These are phyloP conservation scores for Chrysosporium keratinophilum DNA, from an alignment of 2,329 filamentous ascomycete genomes.

Conservation along the genomic window DNA sequence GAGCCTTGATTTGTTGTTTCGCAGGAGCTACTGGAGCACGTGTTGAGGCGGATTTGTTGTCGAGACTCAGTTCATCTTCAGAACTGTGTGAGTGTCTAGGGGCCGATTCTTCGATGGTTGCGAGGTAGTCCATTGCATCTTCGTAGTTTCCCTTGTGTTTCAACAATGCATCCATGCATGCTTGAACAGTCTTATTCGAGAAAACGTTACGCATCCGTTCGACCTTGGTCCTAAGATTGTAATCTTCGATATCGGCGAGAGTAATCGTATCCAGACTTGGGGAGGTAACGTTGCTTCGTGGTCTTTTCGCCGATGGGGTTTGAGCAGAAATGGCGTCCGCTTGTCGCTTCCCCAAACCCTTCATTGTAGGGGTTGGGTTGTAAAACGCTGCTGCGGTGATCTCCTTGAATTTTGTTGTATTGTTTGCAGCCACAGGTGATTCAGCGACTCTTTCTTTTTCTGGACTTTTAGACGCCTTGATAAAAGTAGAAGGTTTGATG, in stretches of 20 bases:
- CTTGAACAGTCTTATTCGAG: slow-evolving; percentile 37
- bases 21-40: slow-evolving; percentile 22
- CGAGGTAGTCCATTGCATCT: slow-evolving; percentile 43
- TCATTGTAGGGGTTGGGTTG: slow-evolving; percentile 24
- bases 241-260: slow-evolving; percentile 44
- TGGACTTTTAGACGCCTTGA: slow-evolving; percentile 33
- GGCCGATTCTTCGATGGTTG: slow-evolving; percentile 28
- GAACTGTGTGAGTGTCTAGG: slow-evolving; percentile 28
- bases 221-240: slow-evolving; percentile 42
- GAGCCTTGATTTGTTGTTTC: slow-evolving; percentile 47
- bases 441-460: slow-evolving; percentile 32
- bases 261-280: slow-evolving; percentile 29
- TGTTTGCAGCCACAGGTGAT: slow-evolving; percentile 28
- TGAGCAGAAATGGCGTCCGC: slow-evolving; percentile 29
- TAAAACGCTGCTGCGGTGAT: slow-evolving; percentile 37
- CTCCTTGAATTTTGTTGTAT: slow-evolving; percentile 31
- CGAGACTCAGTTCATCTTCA: slow-evolving; percentile 32
- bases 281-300: slow-evolving; percentile 21
- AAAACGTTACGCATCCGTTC: slow-evolving; percentile 42
- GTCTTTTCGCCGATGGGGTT: slow-evolving; percentile 22
- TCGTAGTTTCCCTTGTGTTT: slow-evolving; percentile 44
- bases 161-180: slow-evolving; percentile 43
- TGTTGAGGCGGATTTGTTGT: slow-evolving; percentile 13
- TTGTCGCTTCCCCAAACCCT: slow-evolving; percentile 27
- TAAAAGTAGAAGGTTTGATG: slow-evolving; percentile 52